phyloP scores from a whole-genome alignment of 495 filamentous ascomycete species.

The Monascus purpureus region DNA sequence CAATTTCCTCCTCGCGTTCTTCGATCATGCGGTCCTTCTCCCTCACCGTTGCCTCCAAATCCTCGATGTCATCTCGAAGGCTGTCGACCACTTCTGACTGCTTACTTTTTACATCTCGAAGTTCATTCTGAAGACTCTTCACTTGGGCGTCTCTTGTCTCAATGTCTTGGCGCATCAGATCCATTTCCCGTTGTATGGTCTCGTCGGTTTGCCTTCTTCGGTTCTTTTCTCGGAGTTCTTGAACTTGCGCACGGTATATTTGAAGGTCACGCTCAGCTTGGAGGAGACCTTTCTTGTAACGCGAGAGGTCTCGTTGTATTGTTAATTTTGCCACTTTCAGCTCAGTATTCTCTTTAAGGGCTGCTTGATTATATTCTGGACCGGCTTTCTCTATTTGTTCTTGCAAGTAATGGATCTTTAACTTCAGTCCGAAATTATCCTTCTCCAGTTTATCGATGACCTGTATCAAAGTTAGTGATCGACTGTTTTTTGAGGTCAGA shows the following conservation, averaged over 20 bases:
- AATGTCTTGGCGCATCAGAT: slow-evolving; percentile 43
- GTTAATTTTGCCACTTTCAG: slow-evolving; percentile 82
- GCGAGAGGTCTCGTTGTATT: slow-evolving; percentile 71
- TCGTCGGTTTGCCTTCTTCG: slow-evolving; percentile 60
- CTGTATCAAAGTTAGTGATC: slow-evolving; percentile 20
- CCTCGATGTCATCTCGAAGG: slow-evolving; percentile 52
- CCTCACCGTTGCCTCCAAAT: slow-evolving; percentile 49
- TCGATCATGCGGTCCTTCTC: slow-evolving; percentile 53
- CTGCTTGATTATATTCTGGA: slow-evolving; percentile 71
- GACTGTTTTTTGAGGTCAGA: slow-evolving; percentile 1
- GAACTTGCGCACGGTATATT: slow-evolving; percentile 58
- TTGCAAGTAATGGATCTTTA: slow-evolving; percentile 93
- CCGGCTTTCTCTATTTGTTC: slow-evolving; percentile 74
- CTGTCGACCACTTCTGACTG: slow-evolving; percentile 43
- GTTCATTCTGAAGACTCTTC: slow-evolving; percentile 28
- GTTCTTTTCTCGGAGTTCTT: slow-evolving; percentile 64
- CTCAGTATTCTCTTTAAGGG: slow-evolving; percentile 87
- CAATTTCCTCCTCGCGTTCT: slow-evolving; percentile 51
- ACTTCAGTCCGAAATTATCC: slow-evolving; percentile 86
- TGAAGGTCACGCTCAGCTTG: slow-evolving; percentile 72
- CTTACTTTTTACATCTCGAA: slow-evolving; percentile 29
- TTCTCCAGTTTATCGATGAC: slow-evolving; percentile 91
- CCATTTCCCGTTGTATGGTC: slow-evolving; percentile 45
- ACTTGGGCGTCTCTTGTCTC: slow-evolving; percentile 41
- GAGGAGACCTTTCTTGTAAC: slow-evolving; percentile 65